Conservation (phyloP, 2,329 filamentous ascomycete genomes). For the Davidsoniella australis region DNA sequence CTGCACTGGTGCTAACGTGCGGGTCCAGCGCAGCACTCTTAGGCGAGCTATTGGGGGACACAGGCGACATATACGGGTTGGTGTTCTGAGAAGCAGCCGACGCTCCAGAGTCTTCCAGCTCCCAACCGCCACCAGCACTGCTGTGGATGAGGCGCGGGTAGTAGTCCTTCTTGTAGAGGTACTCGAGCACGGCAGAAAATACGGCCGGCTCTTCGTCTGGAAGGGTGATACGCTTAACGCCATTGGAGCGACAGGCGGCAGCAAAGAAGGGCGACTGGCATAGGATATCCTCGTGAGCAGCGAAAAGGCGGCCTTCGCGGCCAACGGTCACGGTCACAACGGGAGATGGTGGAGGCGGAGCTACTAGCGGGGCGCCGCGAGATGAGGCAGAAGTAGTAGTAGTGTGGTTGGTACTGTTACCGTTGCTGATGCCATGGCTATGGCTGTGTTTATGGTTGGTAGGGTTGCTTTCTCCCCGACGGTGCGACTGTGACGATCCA, state of each 20-base stretch:
- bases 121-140: constrained; percentile 74
- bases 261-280: constrained; percentile 73
- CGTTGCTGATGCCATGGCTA: neutral
- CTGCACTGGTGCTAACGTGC: neutral
- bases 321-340: constrained; percentile 81
- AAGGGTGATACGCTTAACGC: constrained; percentile 54
- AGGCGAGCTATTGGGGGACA: neutral
- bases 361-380: constrained; percentile 3
- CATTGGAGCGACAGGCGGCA: constrained; percentile 48
- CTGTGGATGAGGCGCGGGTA: constrained; percentile 77
- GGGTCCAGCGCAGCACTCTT: neutral
- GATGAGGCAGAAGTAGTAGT: constrained; percentile 15
- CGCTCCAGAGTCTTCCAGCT: constrained; percentile 54
- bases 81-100: constrained; percentile 27
- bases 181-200: constrained; percentile 87
- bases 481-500: too few relatives aligned
- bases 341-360: constrained; percentile 31
- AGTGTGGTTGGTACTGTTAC: neutral
- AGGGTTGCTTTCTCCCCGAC: constrained; percentile 23
- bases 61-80: constrained; percentile 28
- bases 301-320: constrained; percentile 73
- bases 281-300: constrained; percentile 85
- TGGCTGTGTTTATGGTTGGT: constrained; percentile 56
- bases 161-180: constrained; percentile 93
- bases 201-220: constrained; percentile 71